Evolutionary conservation across 345 rosid genomes (phyloP).

Genomic region (Raphanus raphanistrum): DNA sequence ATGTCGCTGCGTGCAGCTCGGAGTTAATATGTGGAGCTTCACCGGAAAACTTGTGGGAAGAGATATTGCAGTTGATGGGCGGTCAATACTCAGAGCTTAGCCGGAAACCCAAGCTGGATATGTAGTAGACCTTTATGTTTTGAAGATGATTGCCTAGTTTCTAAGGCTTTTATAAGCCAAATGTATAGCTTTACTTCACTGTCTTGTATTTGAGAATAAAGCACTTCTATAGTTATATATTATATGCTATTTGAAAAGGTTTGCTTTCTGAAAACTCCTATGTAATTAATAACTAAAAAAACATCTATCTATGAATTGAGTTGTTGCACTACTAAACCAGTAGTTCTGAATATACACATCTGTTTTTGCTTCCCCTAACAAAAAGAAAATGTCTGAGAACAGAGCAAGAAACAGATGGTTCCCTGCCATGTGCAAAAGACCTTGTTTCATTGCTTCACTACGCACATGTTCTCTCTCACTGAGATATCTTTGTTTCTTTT

Average conservation of each 20-base stretch:
- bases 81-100: slow-evolving; percentile 85
- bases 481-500: slow-evolving; percentile 41
- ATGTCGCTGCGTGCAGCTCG: slow-evolving; percentile 82
- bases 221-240: background rate
- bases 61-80: slow-evolving; percentile 91
- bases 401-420: slow-evolving; percentile 27
- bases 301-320: slow-evolving; percentile 22
- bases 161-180: slow-evolving; percentile 37
- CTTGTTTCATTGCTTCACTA: slow-evolving; percentile 20
- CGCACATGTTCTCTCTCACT: slow-evolving; percentile 28
- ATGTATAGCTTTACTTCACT: slow-evolving; percentile 51
- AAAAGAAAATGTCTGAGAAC: slow-evolving; percentile 31
- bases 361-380: slow-evolving; percentile 30
- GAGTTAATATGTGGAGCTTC: slow-evolving; percentile 59
- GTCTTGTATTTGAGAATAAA: slow-evolving; percentile 1
- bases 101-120: slow-evolving; percentile 84
- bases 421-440: slow-evolving; percentile 8
- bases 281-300: slow-evolving; percentile 11
- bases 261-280: slow-evolving; percentile 29
- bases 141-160: slow-evolving; percentile 11
- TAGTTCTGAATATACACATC: slow-evolving; percentile 31
- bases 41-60: slow-evolving; percentile 78
- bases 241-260: slow-evolving; percentile 17
- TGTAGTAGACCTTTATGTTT: slow-evolving; percentile 36
- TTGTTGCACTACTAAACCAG: slow-evolving; percentile 25